Evolutionary conservation across 2,329 filamentous ascomycete genomes (phyloP), one percentile per base, ranked within the genome.

Genomic region (Curvularia hawaiiensis): DNA sequence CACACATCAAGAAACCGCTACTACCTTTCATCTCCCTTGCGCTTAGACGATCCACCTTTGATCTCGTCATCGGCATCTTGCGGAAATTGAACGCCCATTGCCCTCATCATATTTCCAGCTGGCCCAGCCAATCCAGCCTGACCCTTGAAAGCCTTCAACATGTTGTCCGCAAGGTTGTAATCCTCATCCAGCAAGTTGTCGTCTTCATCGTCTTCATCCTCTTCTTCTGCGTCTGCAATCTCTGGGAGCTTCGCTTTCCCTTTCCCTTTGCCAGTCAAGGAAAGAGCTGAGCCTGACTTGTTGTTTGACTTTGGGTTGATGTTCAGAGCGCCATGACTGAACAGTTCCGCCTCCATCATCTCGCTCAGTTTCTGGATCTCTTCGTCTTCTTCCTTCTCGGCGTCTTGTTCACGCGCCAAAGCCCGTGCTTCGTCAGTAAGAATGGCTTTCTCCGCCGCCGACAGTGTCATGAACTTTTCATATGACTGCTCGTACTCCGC

Each of bases 131-230:
- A 85, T 12, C 95, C 95, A 18, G 83, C 91, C 75, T 98, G 94
- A 16, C 90, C 89, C 72, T 96, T 96, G 77, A 99, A 93, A 67
- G 91, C 94, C 75, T 97, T 92, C 1, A 99, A 81, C 53, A 99
- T 81, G 69, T 98, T 98, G 75, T 90, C 92, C 18, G 91, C 92
- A 24, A 99, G 81, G 60, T 95, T 94, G 65, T 92, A 90, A 72
- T 98, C 91, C 28, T 95, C 86, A 61, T 95, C 84, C 52, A 89
- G 87, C 0, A 85, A 64, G 26, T 75, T 75, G 3, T 84, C 78
- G 26, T 81, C 62, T 28, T 18, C 20, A 9, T 46, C 44, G 4
- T 46, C 28, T 3, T 51, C 38, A 2, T 68, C 53, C 39, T 85
- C 79, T 24, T 82, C 66, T 11, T 69, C 65, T 4, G 62, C 66